These are phyloP conservation scores for Solanum sparsipilum DNA, from an alignment of 257 asterid genomes.

Conservation along the genomic window DNA sequence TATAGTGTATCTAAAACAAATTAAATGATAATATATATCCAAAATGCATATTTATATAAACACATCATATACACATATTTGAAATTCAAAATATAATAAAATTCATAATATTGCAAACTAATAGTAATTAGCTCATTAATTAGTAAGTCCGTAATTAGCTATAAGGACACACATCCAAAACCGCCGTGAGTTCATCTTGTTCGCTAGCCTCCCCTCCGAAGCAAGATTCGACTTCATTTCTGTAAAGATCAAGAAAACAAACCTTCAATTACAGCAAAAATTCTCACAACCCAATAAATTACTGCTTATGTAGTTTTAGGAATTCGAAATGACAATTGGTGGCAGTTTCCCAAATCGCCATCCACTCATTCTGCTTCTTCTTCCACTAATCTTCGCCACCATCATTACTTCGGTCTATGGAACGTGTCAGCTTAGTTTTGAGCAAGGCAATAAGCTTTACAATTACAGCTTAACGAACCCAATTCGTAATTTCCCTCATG, in stretches of 20 bases:
- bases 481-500: conserved; percentile 59
- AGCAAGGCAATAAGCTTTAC: conserved; percentile 51
- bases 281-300: not conserved
- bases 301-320: conserved; percentile 15
- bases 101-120: no score
- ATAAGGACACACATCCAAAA: not conserved
- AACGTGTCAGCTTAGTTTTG: conserved; percentile 59
- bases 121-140: no score
- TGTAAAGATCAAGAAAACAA: not conserved
- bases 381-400: conserved; percentile 15
- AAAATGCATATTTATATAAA: no score
- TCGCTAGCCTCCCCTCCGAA: not conserved
- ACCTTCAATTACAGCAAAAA: not conserved
- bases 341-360: conserved; percentile 9
- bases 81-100: no score
- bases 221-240: not conserved
- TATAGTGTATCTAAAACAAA: no score
- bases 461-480: conserved; percentile 57
- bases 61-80: not conserved
- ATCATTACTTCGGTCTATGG: conserved; percentile 36
- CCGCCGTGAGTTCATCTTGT: not conserved
- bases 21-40: no score
- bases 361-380: not conserved
- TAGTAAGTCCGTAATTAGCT: not conserved
- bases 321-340: conserved; percentile 29